Evolutionary conservation across 805 yeast genomes (phyloP).

Genomic region (Grigorovia yakushimaensis): DNA sequence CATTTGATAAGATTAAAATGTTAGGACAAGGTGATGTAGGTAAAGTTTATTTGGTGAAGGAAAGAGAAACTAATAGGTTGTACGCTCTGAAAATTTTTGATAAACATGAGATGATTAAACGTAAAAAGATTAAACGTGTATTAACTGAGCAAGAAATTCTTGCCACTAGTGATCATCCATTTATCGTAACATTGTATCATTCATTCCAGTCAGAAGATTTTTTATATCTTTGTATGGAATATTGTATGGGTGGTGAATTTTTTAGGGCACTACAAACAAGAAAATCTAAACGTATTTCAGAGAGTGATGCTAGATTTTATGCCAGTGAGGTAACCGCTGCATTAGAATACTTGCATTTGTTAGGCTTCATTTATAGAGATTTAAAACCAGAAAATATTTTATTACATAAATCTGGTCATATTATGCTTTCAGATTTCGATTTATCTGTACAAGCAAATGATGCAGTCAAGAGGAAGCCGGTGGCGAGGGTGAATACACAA

Average conservation of each 20-base stretch:
- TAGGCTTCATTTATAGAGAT: constrained; percentile 96
- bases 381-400: constrained; percentile 93
- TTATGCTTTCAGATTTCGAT: constrained; percentile 95
- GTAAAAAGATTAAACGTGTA: constrained; percentile 91
- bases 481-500: constrained; percentile 2
- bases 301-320: constrained; percentile 83
- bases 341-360: constrained; percentile 83
- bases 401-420: constrained; percentile 93
- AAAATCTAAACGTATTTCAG: constrained; percentile 73
- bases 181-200: constrained; percentile 90
- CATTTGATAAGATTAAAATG: constrained; percentile 83
- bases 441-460: constrained; percentile 80
- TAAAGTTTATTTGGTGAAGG: constrained; percentile 84
- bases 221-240: constrained; percentile 92
- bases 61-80: constrained; percentile 59
- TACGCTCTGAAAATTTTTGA: constrained; percentile 89
- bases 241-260: constrained; percentile 99
- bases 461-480: constrained; percentile 39
- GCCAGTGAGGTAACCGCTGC: constrained; percentile 98
- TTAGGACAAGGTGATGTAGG: constrained; percentile 98
- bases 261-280: constrained; percentile 92
- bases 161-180: constrained; percentile 93
- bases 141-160: constrained; percentile 94
- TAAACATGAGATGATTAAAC: constrained; percentile 87
- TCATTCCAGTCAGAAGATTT: constrained; percentile 92